Conservation (phyloP, 2,329 filamentous ascomycete species). For the Diaporthe velutina region DNA sequence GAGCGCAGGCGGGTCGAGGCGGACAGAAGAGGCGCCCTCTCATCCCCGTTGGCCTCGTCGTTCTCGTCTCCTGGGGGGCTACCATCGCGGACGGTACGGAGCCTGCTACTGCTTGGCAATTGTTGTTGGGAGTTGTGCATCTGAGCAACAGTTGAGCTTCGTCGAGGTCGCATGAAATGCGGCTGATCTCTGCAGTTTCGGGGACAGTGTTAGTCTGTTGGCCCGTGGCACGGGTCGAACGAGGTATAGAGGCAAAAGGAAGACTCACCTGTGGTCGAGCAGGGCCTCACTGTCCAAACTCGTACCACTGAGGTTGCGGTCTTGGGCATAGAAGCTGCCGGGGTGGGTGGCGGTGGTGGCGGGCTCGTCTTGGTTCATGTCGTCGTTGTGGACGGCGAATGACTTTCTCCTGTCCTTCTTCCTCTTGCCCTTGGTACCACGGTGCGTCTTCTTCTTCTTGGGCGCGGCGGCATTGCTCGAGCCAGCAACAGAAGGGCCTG, state of each 20-base stretch:
- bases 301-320: constrained; percentile 79
- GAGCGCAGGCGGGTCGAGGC: constrained; percentile 53
- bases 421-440: constrained; percentile 74
- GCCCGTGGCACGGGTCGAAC: not conserved
- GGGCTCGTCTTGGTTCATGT: constrained; percentile 54
- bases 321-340: constrained; percentile 63
- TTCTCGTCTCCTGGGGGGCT: constrained; percentile 63
- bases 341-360: constrained; percentile 45
- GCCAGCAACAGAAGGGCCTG: constrained; percentile 28
- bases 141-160: constrained; percentile 64
- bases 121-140: constrained; percentile 49
- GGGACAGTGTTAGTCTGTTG: constrained; percentile 40
- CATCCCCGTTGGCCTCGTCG: constrained; percentile 58
- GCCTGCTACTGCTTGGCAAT: constrained; percentile 43
- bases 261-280: constrained; percentile 82
- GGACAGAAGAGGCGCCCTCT: constrained; percentile 68
- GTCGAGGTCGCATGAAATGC: constrained; percentile 71
- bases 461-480: constrained; percentile 41
- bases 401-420: constrained; percentile 83
- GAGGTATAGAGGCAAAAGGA: not conserved
- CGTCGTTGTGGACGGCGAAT: constrained; percentile 76
- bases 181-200: constrained; percentile 65
- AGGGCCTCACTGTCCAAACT: constrained; percentile 92
- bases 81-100: constrained; percentile 48
- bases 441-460: constrained; percentile 80